These are phyloP conservation scores for Meyerozyma carpophila DNA, from an alignment of 1,139 yeast genomes.

Conservation along the genomic window DNA sequence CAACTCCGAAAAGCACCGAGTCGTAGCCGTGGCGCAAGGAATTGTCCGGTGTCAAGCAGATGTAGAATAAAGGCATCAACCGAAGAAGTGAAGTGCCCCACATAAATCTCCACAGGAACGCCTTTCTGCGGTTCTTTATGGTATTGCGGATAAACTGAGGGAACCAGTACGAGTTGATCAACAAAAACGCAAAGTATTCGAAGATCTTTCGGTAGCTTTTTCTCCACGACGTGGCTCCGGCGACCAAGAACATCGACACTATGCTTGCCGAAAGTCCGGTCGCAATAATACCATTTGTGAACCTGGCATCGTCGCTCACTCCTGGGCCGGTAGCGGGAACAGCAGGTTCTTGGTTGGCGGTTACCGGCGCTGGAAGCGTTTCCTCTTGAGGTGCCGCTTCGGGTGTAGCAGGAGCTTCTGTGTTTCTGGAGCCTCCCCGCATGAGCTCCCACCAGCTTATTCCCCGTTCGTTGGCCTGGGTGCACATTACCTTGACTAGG, in stretches of 20 bases:
- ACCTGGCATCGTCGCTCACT: constrained; percentile 46
- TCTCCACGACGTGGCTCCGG: constrained; percentile 66
- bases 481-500: constrained; percentile 60
- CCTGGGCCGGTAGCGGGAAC: constrained; percentile 7
- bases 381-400: constrained; percentile 10
- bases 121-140: constrained; percentile 60
- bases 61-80: constrained; percentile 58
- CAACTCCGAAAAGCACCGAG: constrained; percentile 36
- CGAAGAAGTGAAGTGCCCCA: constrained; percentile 62
- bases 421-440: constrained; percentile 30
- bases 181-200: constrained; percentile 50
- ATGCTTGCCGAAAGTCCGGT: constrained; percentile 57
- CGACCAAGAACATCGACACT: constrained; percentile 51
- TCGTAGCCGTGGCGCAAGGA: constrained; percentile 57
- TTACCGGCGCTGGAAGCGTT: constrained; percentile 2
- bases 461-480: constrained; percentile 71
- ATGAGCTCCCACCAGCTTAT: constrained; percentile 61
- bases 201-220: constrained; percentile 45
- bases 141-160: constrained; percentile 85
- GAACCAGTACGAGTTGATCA: constrained; percentile 75
- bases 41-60: constrained; percentile 39
- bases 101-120: constrained; percentile 68
- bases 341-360: constrained; percentile 2
- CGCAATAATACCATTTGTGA: constrained; percentile 57
- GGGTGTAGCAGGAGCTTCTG: not conserved